These are phyloP conservation scores for Rutidosis leptorrhynchoides DNA, from an alignment of 129 eudicot species.

Conservation along the genomic window DNA sequence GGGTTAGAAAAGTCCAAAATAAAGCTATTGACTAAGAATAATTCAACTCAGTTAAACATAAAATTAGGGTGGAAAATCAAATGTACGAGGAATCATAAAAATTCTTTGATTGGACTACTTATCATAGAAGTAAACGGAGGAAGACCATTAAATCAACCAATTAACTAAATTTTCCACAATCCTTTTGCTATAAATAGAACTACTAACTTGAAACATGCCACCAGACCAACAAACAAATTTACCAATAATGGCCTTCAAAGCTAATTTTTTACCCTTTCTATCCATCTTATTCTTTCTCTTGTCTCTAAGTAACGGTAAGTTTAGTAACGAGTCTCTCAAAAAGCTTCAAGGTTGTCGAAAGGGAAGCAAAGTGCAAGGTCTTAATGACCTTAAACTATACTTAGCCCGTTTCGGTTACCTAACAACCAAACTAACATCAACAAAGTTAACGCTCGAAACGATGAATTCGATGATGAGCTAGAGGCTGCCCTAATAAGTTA, in stretches of 20 bases:
- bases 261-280: neutral
- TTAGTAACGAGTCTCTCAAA: neutral
- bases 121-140: neutral
- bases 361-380: conserved; percentile 17
- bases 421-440: neutral
- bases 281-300: conserved; percentile 13
- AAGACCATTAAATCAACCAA: neutral
- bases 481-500: conserved; percentile 21
- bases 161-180: neutral
- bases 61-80: too few relatives aligned
- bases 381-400: conserved; percentile 25
- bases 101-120: too few relatives aligned
- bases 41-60: too few relatives aligned
- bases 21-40: too few relatives aligned
- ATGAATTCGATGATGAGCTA: conserved; percentile 22
- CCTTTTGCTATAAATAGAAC: conserved; percentile 16
- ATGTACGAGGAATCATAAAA: too few relatives aligned
- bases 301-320: neutral
- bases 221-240: neutral
- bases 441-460: neutral
- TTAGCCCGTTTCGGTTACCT: conserved; percentile 28
- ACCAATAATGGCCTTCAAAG: neutral
- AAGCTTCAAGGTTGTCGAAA: conserved; percentile 17
- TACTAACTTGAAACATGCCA: neutral
- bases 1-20: too few relatives aligned